Evolutionary conservation across 2,329 filamentous ascomycete genomes (phyloP).

Genomic region (Colletotrichum lentis): DNA sequence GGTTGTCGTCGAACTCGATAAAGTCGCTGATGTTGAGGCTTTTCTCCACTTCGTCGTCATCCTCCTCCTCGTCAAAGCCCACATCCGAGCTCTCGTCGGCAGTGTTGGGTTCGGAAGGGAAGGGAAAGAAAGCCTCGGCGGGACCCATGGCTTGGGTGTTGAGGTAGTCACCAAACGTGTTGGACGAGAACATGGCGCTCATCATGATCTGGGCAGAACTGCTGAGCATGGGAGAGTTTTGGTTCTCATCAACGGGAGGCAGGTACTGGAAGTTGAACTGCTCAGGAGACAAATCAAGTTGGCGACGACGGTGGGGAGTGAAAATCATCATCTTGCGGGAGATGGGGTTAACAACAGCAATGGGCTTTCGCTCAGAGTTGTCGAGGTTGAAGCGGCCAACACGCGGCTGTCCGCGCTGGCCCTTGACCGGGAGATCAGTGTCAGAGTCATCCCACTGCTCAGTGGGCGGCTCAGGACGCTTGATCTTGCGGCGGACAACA

Average conservation of each 20-base stretch:
- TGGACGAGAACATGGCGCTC: slow-evolving; percentile 71
- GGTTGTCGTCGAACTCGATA: slow-evolving; percentile 69
- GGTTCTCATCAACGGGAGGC: slow-evolving; percentile 47
- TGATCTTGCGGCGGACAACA: slow-evolving; percentile 58
- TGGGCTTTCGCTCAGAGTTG: slow-evolving; percentile 63
- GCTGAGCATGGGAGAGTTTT: slow-evolving; percentile 66
- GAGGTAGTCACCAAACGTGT: slow-evolving; percentile 64
- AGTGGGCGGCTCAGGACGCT: slow-evolving; percentile 48
- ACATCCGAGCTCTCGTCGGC: slow-evolving; percentile 58
- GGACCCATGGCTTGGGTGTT: slow-evolving; percentile 75
- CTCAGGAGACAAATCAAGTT: slow-evolving; percentile 63
- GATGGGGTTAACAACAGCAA: slow-evolving; percentile 65
- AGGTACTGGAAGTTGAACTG: slow-evolving; percentile 60
- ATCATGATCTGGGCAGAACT: slow-evolving; percentile 81
- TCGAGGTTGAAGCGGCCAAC: slow-evolving; percentile 64
- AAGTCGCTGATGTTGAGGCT: slow-evolving; percentile 75
- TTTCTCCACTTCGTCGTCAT: slow-evolving; percentile 71
- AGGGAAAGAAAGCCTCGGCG: slow-evolving; percentile 78
- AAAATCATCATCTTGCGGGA: slow-evolving; percentile 71
- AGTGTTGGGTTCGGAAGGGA: slow-evolving; percentile 66
- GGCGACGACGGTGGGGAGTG: slow-evolving; percentile 60
- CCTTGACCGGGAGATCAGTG: slow-evolving; percentile 58
- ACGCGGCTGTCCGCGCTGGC: slow-evolving; percentile 61
- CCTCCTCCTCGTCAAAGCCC: slow-evolving; percentile 60
- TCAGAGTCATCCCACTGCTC: slow-evolving; percentile 54